Evolutionary conservation across 352 stramenopile species (phyloP), one percentile per base, ranked within the genome.

Genomic region (Phytophthora kernoviae): DNA sequence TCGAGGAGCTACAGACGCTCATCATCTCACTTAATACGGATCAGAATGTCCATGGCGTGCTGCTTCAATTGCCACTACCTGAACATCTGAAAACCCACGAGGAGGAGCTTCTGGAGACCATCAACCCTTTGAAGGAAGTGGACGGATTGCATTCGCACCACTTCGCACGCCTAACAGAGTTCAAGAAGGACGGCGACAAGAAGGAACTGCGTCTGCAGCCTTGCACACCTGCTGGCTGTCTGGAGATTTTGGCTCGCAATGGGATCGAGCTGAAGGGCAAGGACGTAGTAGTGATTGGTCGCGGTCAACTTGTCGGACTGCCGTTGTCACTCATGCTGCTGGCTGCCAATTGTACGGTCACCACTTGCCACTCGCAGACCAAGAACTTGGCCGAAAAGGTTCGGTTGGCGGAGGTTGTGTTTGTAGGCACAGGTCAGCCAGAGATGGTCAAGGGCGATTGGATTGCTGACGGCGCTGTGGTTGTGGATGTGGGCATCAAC

Each of bases 401-500:
- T 9, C 47, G 60, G 33, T 80, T 74, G 24, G 97, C 96, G 1
- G 98, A 99, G 72, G 94, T 99, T 58, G 91, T 99, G 18, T 76
- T 99, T 26, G 97, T 97, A 5, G 97, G 94, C 27, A 91, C 95
- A 20, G 98, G 98, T 39, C 73, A 94, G 42, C 91, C 98, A 0
- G 78, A 98, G 60, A 82, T 99, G 40, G 80, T 99, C 24, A 96
- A 97, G 61, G 90, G 84, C 42, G 81, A 92, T 32, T 99, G 97
- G 98, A 76, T 99, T 43, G 99, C 99, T 70, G 77, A 92, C 6
- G 97, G 97, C 41, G 94, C 91, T 18, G 93, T 98, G 15, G 97
- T 99, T 6, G 96, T 99, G 58, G 98, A 99, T 81, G 96, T 99
- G 17, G 98, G 98, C 15, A 99, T 99, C 70, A 99, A 99, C 77